Evolutionary conservation across 2,329 filamentous ascomycete genomes (phyloP).

Genomic region (Alternaria sp.): DNA sequence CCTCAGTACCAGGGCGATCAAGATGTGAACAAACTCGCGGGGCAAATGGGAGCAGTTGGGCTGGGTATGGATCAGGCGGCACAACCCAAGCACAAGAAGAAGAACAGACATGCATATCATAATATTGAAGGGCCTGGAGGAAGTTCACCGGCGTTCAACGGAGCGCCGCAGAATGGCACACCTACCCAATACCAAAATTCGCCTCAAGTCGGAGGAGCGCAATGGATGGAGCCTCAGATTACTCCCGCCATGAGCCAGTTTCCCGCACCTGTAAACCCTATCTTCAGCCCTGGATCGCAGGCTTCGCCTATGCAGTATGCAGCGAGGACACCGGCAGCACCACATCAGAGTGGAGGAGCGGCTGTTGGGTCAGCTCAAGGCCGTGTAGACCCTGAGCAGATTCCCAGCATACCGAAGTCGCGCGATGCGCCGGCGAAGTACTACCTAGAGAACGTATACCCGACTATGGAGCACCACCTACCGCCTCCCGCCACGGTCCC

Average conservation of each 20-base stretch:
- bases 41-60: slow-evolving; percentile 38
- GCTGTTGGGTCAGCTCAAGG: slow-evolving; percentile 68
- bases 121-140: slow-evolving; percentile 74
- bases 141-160: slow-evolving; percentile 73
- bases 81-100: slow-evolving; percentile 74
- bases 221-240: slow-evolving; percentile 51
- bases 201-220: slow-evolving; percentile 41
- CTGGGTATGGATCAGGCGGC: slow-evolving; percentile 51
- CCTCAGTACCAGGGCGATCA: slow-evolving; percentile 34
- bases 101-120: slow-evolving; percentile 93
- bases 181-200: slow-evolving; percentile 60
- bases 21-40: slow-evolving; percentile 40
- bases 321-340: slow-evolving; percentile 34
- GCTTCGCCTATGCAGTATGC: slow-evolving; percentile 48
- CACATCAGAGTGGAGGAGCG: slow-evolving; percentile 37
- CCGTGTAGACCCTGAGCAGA: slow-evolving; percentile 86
- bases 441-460: slow-evolving; percentile 87
- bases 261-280: slow-evolving; percentile 60
- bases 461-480: slow-evolving; percentile 92
- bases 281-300: slow-evolving; percentile 55
- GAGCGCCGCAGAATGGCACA: slow-evolving; percentile 65
- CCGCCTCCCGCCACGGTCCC: slow-evolving; percentile 87
- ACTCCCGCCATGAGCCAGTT: slow-evolving; percentile 65
- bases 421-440: slow-evolving; percentile 82
- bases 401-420: slow-evolving; percentile 86